These are phyloP conservation scores for Gossypium australe DNA, from an alignment of 345 rosid genomes.

Conservation along the genomic window DNA sequence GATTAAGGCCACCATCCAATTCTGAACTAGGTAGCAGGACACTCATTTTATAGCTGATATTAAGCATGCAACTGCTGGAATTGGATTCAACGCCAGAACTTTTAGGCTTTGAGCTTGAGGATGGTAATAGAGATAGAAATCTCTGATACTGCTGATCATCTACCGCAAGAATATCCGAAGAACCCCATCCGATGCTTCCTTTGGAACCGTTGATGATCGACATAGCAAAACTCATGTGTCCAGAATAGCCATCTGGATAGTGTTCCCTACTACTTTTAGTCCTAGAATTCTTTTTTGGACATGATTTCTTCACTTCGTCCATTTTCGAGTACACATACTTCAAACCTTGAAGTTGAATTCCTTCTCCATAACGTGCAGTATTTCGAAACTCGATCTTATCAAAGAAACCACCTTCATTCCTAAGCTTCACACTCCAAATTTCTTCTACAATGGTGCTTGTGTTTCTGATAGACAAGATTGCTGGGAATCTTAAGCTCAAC, in stretches of 20 bases:
- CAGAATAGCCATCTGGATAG: constrained; percentile 31
- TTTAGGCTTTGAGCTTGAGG: background rate
- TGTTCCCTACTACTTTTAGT: constrained; percentile 11
- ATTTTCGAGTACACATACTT: constrained; percentile 34
- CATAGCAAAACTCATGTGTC: constrained; percentile 16
- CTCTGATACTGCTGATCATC: constrained; percentile 17
- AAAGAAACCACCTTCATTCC: constrained; percentile 31
- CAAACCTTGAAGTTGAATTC: constrained; percentile 18
- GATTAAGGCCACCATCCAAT: too few relatives aligned
- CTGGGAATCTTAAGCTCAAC: constrained; percentile 33
- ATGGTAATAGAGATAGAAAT: background rate
- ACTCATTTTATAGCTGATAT: constrained; percentile 35
- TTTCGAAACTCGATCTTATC: constrained; percentile 17
- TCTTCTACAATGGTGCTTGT: constrained; percentile 25
- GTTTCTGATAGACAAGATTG: constrained; percentile 29
- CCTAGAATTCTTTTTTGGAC: constrained; percentile 16
- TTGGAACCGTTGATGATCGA: constrained; percentile 14
- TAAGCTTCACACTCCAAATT: constrained; percentile 26
- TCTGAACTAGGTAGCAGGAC: background rate
- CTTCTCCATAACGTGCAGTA: background rate
- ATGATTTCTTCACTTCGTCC: constrained; percentile 20
- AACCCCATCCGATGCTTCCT: constrained; percentile 22
- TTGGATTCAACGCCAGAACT: background rate
- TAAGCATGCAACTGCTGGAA: constrained; percentile 13
- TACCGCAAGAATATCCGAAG: constrained; percentile 31